These are phyloP conservation scores for Lentinula edodes DNA, from an alignment of 768 basidiomycete species.

Conservation along the genomic window DNA sequence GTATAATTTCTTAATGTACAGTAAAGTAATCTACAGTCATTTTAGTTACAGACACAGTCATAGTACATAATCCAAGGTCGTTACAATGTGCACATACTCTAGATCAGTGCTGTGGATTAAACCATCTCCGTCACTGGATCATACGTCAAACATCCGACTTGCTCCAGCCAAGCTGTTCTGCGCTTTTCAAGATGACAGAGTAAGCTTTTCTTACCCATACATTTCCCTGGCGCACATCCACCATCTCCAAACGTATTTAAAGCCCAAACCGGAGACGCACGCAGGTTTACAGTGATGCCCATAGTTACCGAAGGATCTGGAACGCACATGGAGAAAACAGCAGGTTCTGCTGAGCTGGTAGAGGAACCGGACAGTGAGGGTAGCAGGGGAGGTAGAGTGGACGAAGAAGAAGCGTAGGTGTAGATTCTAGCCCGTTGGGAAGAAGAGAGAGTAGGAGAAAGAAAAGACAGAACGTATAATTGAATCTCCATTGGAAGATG, in stretches of 20 bases:
- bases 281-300: background rate
- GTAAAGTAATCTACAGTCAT: no score
- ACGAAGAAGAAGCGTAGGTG: slow-evolving; percentile 39
- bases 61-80: background rate
- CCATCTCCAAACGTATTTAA: slow-evolving; percentile 17
- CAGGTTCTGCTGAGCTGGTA: background rate
- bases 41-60: no score
- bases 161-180: slow-evolving; percentile 40
- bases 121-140: slow-evolving; percentile 20
- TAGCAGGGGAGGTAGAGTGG: slow-evolving; percentile 37
- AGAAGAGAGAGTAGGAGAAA: slow-evolving; percentile 52
- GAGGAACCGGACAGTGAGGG: slow-evolving; percentile 13
- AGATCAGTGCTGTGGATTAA: background rate
- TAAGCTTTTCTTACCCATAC: slow-evolving; percentile 33
- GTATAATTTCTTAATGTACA: no score
- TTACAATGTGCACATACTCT: background rate
- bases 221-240: slow-evolving; percentile 30
- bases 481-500: slow-evolving; percentile 54
- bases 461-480: slow-evolving; percentile 49
- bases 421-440: slow-evolving; percentile 50
- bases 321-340: slow-evolving; percentile 2
- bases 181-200: slow-evolving; percentile 35
- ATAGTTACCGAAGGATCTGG: background rate
- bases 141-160: slow-evolving; percentile 40
- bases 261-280: slow-evolving; percentile 25